These are phyloP conservation scores for Fusarium armeniacum DNA, from an alignment of 2,329 filamentous ascomycete genomes.

Conservation along the genomic window DNA sequence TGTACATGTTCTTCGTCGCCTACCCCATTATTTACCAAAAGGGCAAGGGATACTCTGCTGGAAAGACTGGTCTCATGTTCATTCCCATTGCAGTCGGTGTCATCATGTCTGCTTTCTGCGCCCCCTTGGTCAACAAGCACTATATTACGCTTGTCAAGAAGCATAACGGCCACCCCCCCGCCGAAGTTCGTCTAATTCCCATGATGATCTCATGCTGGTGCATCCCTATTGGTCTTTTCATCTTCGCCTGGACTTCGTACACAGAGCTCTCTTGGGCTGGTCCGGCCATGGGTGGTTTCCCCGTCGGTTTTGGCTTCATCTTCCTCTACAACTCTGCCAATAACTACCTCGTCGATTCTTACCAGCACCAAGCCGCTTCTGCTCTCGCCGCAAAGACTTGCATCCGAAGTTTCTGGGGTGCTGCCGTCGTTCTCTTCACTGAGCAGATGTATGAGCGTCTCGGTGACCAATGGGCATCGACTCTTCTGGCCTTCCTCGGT, in stretches of 20 bases:
- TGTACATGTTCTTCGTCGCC: conserved; percentile 84
- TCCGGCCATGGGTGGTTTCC: conserved; percentile 77
- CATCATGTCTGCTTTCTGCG: conserved; percentile 73
- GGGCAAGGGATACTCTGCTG: conserved; percentile 82
- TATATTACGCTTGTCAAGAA: conserved; percentile 75
- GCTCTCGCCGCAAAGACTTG: conserved; percentile 87
- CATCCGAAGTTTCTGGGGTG: conserved; percentile 84
- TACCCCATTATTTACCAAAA: conserved; percentile 79
- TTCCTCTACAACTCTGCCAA: conserved; percentile 86
- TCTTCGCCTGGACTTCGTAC: conserved; percentile 76
- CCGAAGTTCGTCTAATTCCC: conserved; percentile 82
- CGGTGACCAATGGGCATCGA: conserved; percentile 81
- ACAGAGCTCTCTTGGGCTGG: conserved; percentile 76
- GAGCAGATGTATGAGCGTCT: conserved; percentile 83
- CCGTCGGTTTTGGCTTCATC: conserved; percentile 85
- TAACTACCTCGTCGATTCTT: conserved; percentile 77
- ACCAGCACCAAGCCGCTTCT: conserved; percentile 81
- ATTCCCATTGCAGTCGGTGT: conserved; percentile 86
- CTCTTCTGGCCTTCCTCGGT: conserved; percentile 79
- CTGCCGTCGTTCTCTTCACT: conserved; percentile 82
- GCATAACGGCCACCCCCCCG: conserved; percentile 79
- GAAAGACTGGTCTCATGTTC: conserved; percentile 87
- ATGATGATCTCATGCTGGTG: conserved; percentile 86
- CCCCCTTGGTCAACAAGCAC: conserved; percentile 83
- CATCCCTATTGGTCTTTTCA: conserved; percentile 71